These are phyloP conservation scores for Magnolia officinalis DNA, from an alignment of 164 flowering plant species.

Conservation along the genomic window DNA sequence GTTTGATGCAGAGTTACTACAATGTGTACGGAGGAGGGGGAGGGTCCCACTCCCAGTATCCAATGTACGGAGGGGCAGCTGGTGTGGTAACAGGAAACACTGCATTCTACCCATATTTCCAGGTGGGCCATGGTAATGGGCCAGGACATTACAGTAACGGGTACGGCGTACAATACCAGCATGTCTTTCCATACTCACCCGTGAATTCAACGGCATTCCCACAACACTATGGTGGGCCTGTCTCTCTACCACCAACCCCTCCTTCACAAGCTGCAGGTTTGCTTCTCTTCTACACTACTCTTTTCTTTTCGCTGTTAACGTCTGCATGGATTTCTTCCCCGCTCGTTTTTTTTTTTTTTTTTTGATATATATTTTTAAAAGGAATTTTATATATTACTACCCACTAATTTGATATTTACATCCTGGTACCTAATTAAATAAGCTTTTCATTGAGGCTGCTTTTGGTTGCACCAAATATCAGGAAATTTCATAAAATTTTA, in stretches of 20 bases:
- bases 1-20: conserved; percentile 57
- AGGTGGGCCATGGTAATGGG: conserved; percentile 51
- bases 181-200: conserved; percentile 17
- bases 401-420: no score
- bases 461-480: no score
- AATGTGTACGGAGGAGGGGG: conserved; percentile 69
- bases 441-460: no score
- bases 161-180: conserved; percentile 53
- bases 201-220: conserved; percentile 49
- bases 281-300: conserved; percentile 1
- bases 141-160: conserved; percentile 32
- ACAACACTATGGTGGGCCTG: conserved; percentile 58
- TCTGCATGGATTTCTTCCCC: neutral
- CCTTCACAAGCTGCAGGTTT: conserved; percentile 73
- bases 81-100: conserved; percentile 42
- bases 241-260: conserved; percentile 60
- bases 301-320: neutral
- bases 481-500: no score
- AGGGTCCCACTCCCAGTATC: conserved; percentile 42
- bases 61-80: conserved; percentile 54
- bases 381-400: no score
- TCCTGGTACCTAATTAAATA: no score
- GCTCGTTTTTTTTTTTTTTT: neutral
- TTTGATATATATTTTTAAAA: no score
- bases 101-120: conserved; percentile 62